Evolutionary conservation across 768 basidiomycete genomes (phyloP).

Genomic region (Lactarius tabidus): DNA sequence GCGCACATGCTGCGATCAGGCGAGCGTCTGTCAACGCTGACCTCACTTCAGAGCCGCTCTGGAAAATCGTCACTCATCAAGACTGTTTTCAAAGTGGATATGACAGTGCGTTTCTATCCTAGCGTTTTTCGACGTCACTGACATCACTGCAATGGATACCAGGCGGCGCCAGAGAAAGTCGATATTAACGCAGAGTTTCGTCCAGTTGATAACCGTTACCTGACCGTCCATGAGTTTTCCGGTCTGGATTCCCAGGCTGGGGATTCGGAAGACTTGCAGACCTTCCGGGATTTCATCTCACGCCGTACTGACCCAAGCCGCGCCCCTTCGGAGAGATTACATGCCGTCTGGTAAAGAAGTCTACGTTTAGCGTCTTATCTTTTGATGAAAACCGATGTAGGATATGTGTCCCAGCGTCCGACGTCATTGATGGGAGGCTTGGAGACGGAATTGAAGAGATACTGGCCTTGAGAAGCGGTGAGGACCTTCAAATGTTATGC

Average conservation of each 20-base stretch:
- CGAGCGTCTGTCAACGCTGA: no score
- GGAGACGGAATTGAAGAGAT: not conserved
- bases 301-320: not conserved
- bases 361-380: not conserved
- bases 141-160: not conserved
- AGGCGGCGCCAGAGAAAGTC: not conserved
- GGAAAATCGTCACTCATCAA: slow-evolving; percentile 13
- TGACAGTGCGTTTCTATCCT: not conserved
- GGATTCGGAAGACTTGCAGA: not conserved
- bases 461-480: not conserved
- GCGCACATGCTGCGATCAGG: no score
- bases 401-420: not conserved
- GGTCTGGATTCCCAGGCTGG: not conserved
- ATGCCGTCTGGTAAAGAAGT: slow-evolving; percentile 9
- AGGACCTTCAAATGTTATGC: not conserved
- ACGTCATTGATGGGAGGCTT: not conserved
- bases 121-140: not conserved
- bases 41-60: not conserved
- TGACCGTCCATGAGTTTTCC: slow-evolving; percentile 9
- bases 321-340: not conserved
- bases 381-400: not conserved
- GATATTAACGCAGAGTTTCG: not conserved
- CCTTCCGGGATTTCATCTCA: not conserved
- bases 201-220: not conserved
- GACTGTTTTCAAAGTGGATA: slow-evolving; percentile 6